Evolutionary conservation across 73 alveolate genomes (phyloP), one percentile per base, ranked within the genome.

Genomic region (Diophrys appendiculata): DNA sequence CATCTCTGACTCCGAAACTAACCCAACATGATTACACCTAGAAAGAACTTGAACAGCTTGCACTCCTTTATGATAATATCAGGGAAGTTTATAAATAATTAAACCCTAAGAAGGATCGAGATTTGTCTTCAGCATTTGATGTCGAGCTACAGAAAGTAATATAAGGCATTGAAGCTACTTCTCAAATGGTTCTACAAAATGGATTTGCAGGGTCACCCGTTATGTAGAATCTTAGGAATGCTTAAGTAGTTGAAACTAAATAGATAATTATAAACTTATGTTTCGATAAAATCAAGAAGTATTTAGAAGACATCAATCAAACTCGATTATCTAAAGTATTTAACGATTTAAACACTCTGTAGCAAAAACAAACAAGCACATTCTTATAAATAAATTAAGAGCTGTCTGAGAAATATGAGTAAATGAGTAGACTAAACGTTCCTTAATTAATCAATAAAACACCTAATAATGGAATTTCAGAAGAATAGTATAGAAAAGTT

Each of bases 71-170:
- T 56, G 93, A 85, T 65, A 60, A 54, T 18, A 85, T 85, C 24
- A 27, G 86, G 52, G 87, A 28, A 8, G 1, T 78, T 30, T 68
- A 69, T 56, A 67, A 77, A 54, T 43, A 69, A 27, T 3, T 3
- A 29, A 54, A 77, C 26, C 80, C 79, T 27, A 83, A 87, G 31
- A 69, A 77, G 33, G 98, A 93, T 68, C 69, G 82, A 80, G 78
- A 86, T 30, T 87, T 91, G 1, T 95, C 97, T 8, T 26, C 73
- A 11, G 91, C 84, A 30, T 94, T 94, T 68, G 98, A 94, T 65
- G 80, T 81, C 14, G 84, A 83, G 5, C 81, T 91, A 11, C 72
- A 76, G 53, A 29, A 68, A 31, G 86, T 84, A 1, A 91, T 94
- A 94, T 81, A 85, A 35, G 90, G 80, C 28, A n/a, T n/a, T n/a